A percentile compares a stretch with the other conserved stretches of the same genome.
These are phyloP conservation scores for Elsinoe ampelina DNA, from an alignment of 2,329 filamentous ascomycete genomes.

Conservation along the genomic window DNA sequence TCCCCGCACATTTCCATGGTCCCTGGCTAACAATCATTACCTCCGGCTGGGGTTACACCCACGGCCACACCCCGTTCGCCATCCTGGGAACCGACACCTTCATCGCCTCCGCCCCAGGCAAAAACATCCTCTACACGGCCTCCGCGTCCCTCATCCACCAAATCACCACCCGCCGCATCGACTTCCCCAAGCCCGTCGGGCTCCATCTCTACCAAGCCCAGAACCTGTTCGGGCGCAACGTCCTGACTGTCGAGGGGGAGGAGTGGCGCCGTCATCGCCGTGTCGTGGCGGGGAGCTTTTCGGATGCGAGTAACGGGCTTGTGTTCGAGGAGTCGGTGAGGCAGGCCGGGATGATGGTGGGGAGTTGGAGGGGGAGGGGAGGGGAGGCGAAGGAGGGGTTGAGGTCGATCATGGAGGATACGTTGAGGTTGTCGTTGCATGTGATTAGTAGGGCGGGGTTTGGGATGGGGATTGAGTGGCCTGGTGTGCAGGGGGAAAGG, in stretches of 20 bases:
- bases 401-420: neutral
- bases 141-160: neutral
- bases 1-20: neutral
- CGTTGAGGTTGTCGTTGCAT: constrained; percentile 7
- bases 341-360: constrained; percentile 2
- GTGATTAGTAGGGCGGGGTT: constrained; percentile 9
- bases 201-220: neutral
- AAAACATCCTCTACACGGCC: neutral
- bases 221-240: constrained; percentile 1
- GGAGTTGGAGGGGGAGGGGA: neutral
- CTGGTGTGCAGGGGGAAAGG: neutral
- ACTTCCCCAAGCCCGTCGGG: neutral
- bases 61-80: neutral
- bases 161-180: neutral
- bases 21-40: neutral
- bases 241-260: constrained; percentile 5
- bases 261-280: constrained; percentile 10
- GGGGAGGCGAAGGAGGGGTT: neutral
- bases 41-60: neutral
- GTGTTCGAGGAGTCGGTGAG: constrained; percentile 7
- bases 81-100: neutral
- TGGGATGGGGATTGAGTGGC: constrained; percentile 8
- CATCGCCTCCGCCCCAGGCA: constrained; percentile 3
- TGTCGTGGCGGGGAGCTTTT: constrained; percentile 10
- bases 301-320: constrained; percentile 6